Base-by-base conservation (phyloP, 2,329 filamentous ascomycete genomes). In the Epichloe uncinata region DNA sequence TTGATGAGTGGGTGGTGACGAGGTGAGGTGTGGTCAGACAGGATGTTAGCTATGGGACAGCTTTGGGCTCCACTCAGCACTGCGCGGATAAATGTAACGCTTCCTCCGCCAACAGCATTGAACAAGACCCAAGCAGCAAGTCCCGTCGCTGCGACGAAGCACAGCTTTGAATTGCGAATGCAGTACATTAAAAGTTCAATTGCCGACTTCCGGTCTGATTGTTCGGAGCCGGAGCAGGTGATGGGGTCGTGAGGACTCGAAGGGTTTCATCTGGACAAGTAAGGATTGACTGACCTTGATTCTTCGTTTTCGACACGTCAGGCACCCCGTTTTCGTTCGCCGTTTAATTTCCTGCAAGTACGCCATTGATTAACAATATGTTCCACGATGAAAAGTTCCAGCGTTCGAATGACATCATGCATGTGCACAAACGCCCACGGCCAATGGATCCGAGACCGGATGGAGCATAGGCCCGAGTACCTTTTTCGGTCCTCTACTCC, bases 291-390 rank as follows among this genome's bases (percentile, higher is more conserved):
- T 62, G 65, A 80, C 77, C 77, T 81, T 81, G 61, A 81, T 80
- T 57, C 77, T 70, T 57, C 77, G 72, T 60, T 79, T 79, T 50
- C 77, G 74, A 63, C 77, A 81, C 42, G 77, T 81, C 61, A 81
- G 63, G 56, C 77, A 81, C n/a, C 77, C 77, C 1, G 77, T 81
- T 63, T 81, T 81, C 44, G 77, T 81, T 57, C 77, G 73, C 53
- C 77, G 73, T 63, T 80, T 81, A 59, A 81, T 81, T 62, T 81
- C 77, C 77, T 81, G 61, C 26, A 50, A 46, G n/a, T 48, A 33
- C 33, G 42, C 46, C 12, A n/a, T 35, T 37, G 12, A 37, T 56
- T 50, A 57, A 45, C 9, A 5, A 22, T 37, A n/a, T 45, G 12
- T 5, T 16, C 22, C 15, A 35, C 20, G n/a, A 30, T 42, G 35